A percentile compares a stretch with the other conserved stretches of the same genome.
These are phyloP conservation scores for Talaromyces pinophilus DNA, from an alignment of 2,329 filamentous ascomycete genomes.

Conservation along the genomic window DNA sequence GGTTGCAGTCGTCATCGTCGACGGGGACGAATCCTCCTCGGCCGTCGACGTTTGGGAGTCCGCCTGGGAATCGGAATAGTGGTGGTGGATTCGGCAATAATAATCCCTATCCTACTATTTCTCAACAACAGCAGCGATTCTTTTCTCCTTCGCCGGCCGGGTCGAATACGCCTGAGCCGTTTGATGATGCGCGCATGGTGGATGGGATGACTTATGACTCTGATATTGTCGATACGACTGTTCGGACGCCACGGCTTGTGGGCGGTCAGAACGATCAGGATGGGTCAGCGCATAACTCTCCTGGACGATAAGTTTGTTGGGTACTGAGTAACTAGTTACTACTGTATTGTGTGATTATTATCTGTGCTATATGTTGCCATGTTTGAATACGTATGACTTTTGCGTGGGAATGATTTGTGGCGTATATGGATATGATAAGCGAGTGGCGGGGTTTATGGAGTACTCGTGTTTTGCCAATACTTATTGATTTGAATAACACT, in stretches of 20 bases:
- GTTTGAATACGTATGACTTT: slow-evolving; percentile 7
- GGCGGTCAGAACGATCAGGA: slow-evolving; percentile 32
- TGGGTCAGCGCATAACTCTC: slow-evolving; percentile 20
- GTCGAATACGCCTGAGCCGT: slow-evolving; percentile 45
- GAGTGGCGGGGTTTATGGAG: slow-evolving; percentile 10
- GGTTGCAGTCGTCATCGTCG: slow-evolving; percentile 10
- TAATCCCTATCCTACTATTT: slow-evolving; percentile 29
- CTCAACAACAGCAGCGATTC: slow-evolving; percentile 34
- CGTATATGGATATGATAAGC: slow-evolving; percentile 7
- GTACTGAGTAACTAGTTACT: not conserved
- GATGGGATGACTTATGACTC: slow-evolving; percentile 66
- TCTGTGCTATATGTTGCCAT: slow-evolving; percentile 7
- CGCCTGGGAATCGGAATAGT: slow-evolving; percentile 29
- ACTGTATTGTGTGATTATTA: not conserved
- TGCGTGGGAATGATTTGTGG: slow-evolving; percentile 28
- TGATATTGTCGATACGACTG: slow-evolving; percentile 66
- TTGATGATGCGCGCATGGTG: slow-evolving; percentile 62
- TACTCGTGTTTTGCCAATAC: slow-evolving; percentile 12
- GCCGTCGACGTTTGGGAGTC: slow-evolving; percentile 45
- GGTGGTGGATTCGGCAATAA: not conserved
- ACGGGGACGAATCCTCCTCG: slow-evolving; percentile 19
- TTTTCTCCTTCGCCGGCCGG: slow-evolving; percentile 37
- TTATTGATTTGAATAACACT: not conserved
- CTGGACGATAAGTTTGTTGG: not conserved
- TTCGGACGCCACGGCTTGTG: slow-evolving; percentile 57